Evolutionary conservation across 352 stramenopile genomes (phyloP).

Genomic region (Hyaloperonospora arabidopsidis): DNA sequence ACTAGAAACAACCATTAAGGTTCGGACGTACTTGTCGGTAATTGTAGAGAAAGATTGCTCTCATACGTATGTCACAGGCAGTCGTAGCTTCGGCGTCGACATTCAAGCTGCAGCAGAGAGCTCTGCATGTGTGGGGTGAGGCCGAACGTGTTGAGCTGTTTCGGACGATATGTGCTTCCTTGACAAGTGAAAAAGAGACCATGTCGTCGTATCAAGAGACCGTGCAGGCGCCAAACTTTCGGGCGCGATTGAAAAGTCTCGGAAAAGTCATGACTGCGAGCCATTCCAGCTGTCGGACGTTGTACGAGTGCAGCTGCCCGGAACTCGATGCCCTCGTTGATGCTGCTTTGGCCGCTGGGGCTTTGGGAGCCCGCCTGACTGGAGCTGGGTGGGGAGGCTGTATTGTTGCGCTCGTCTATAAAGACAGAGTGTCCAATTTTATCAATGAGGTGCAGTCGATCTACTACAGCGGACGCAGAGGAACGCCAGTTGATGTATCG

Average conservation of each 20-base stretch:
- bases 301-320: slow-evolving; percentile 74
- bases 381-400: slow-evolving; percentile 83
- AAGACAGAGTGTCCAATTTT: slow-evolving; percentile 29
- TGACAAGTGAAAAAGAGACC: slow-evolving; percentile 3
- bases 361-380: slow-evolving; percentile 63
- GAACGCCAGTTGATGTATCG: slow-evolving; percentile 7
- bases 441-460: slow-evolving; percentile 26
- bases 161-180: slow-evolving; percentile 17
- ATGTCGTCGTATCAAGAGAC: background rate
- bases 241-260: slow-evolving; percentile 24
- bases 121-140: slow-evolving; percentile 62
- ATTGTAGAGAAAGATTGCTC: background rate
- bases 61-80: slow-evolving; percentile 10
- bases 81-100: slow-evolving; percentile 25
- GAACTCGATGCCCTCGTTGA: slow-evolving; percentile 67
- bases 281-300: slow-evolving; percentile 48
- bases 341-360: slow-evolving; percentile 32
- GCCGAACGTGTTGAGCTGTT: slow-evolving; percentile 56
- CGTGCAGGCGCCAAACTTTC: background rate
- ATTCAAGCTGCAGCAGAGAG: slow-evolving; percentile 54
- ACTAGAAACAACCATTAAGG: slow-evolving; percentile 27
- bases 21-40: slow-evolving; percentile 14
- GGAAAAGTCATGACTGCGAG: slow-evolving; percentile 62
- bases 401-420: slow-evolving; percentile 48
- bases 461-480: slow-evolving; percentile 30